Conservation (phyloP, 129 eudicot species). For the Heracleum sosnowskyi region DNA sequence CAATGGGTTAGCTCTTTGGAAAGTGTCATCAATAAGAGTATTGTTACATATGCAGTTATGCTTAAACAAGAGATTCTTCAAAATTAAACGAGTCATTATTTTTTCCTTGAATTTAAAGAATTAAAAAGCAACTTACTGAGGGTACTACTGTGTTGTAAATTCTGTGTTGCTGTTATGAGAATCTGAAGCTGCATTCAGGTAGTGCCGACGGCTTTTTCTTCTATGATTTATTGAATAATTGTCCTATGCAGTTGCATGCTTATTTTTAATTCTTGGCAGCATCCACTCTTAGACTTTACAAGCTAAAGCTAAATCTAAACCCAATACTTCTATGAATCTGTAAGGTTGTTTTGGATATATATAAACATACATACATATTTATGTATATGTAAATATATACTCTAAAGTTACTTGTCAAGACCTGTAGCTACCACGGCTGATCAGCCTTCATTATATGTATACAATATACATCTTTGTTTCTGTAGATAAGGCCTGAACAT, state of each 20-base stretch:
- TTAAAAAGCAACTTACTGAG: not conserved
- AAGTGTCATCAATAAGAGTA: not conserved
- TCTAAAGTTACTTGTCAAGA: not conserved
- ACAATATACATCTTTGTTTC: not conserved
- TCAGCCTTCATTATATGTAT: not conserved
- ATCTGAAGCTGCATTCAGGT: not conserved
- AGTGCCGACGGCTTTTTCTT: not conserved
- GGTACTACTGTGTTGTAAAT: not conserved
- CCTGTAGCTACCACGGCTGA: not conserved
- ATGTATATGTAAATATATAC: not conserved
- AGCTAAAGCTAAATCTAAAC: not conserved
- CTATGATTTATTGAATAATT: not conserved
- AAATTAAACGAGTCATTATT: not conserved
- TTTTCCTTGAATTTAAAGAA: not conserved
- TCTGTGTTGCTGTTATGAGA: not conserved
- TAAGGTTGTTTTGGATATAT: not conserved
- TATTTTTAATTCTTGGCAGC: not conserved
- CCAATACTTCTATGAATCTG: not conserved
- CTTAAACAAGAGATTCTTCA: not conserved
- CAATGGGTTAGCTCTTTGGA: not conserved
- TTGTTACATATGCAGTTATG: not conserved
- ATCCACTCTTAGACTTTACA: not conserved
- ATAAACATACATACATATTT: not conserved
- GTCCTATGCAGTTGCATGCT: not conserved
- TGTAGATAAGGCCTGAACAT: conserved; percentile 1